Evolutionary conservation across 1,284 basidiomycete genomes (phyloP).

Genomic region (Lentinus polychrous): DNA sequence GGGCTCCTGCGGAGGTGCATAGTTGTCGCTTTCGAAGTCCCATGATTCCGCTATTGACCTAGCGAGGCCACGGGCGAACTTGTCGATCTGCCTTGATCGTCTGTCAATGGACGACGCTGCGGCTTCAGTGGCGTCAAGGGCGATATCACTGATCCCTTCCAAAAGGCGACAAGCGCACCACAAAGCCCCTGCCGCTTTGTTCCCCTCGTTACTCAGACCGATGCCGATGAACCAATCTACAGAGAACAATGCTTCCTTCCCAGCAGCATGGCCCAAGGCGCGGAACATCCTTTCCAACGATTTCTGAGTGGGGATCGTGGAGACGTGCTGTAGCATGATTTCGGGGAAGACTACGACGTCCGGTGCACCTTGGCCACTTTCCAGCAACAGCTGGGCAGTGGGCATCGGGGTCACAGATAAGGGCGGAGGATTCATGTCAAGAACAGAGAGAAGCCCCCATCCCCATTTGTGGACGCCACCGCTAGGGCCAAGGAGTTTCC

Average conservation of each 20-base stretch:
- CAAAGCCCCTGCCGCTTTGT: constrained; percentile 62
- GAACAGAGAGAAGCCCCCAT: constrained; percentile 69
- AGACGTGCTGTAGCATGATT: constrained; percentile 53
- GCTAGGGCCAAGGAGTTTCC: constrained; percentile 67
- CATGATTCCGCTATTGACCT: constrained; percentile 64
- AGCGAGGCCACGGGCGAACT: constrained; percentile 56
- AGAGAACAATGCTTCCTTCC: constrained; percentile 63
- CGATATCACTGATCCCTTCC: constrained; percentile 57
- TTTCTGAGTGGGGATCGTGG: constrained; percentile 47
- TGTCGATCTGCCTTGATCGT: constrained; percentile 41
- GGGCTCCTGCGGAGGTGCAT: constrained; percentile 12
- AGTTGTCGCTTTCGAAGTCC: constrained; percentile 40
- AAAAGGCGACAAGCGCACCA: constrained; percentile 77
- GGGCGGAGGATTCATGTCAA: constrained; percentile 61
- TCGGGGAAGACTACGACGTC: constrained; percentile 48
- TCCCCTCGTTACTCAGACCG: constrained; percentile 39
- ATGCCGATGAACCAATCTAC: constrained; percentile 78
- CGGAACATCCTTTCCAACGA: constrained; percentile 66
- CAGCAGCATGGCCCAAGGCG: constrained; percentile 63
- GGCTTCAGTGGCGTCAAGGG: constrained; percentile 28
- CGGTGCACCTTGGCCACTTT: constrained; percentile 32
- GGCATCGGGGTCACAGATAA: constrained; percentile 41
- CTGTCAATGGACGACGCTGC: constrained; percentile 12
- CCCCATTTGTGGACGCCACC: constrained; percentile 89
- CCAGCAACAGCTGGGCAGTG: constrained; percentile 51